Conservation (phyloP, 2,329 filamentous ascomycete genomes). For the Westerdykella aurantiaca region DNA sequence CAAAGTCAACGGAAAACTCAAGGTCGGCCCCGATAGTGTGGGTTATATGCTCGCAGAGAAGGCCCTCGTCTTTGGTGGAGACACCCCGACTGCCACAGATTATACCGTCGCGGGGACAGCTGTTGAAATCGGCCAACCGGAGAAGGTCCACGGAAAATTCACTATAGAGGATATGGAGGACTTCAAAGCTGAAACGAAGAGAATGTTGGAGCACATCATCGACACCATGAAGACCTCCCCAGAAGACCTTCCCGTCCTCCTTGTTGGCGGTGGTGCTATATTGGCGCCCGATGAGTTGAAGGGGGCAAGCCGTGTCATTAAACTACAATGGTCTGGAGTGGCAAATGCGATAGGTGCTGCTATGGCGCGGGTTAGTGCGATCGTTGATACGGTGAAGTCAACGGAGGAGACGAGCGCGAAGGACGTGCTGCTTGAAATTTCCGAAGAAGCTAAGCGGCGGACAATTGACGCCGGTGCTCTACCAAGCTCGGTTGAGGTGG, state of each 20-base stretch:
- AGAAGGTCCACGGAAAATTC: conserved; percentile 31
- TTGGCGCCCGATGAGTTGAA: conserved; percentile 52
- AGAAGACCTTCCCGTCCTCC: conserved; percentile 53
- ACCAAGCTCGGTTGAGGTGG: conserved; percentile 26
- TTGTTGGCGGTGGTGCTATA: conserved; percentile 60
- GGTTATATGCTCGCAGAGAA: conserved; percentile 53
- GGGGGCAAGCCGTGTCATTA: conserved; percentile 53
- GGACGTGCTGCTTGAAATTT: conserved; percentile 34
- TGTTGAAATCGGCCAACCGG: conserved; percentile 41
- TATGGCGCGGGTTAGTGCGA: conserved; percentile 52
- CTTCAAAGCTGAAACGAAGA: conserved; percentile 42
- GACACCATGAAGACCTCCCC: conserved; percentile 60
- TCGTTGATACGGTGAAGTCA: conserved; percentile 39
- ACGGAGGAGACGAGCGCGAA: conserved; percentile 32
- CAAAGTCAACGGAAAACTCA: conserved; percentile 34
- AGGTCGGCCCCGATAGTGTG: conserved; percentile 58
- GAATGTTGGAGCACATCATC: conserved; percentile 51
- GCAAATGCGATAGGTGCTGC: conserved; percentile 63
- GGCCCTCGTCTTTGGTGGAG: conserved; percentile 53
- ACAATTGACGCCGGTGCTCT: conserved; percentile 37
- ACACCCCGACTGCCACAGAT: conserved; percentile 56
- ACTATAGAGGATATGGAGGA: conserved; percentile 34
- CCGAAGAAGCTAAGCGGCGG: conserved; percentile 35
- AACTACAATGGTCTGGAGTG: conserved; percentile 53
- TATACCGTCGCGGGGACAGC: conserved; percentile 37